These are phyloP conservation scores for Rutstroemia sp. DNA, from an alignment of 2,329 filamentous ascomycete species.

Conservation along the genomic window DNA sequence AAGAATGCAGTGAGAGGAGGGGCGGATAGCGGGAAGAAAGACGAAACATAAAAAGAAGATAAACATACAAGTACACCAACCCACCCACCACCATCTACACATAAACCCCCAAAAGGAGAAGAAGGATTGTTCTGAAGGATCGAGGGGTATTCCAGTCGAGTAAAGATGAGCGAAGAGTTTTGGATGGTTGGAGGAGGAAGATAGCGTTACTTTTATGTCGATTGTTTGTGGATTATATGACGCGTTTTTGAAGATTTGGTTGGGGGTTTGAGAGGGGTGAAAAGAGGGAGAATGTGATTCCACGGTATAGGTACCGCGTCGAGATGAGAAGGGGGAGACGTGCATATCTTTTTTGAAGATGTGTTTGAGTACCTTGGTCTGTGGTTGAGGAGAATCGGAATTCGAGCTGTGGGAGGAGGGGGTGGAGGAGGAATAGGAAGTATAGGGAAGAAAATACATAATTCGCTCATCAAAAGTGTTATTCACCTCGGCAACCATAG, in stretches of 20 bases:
- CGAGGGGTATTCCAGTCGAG: constrained; percentile 42
- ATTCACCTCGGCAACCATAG: constrained; percentile 67
- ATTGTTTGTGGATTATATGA: constrained; percentile 44
- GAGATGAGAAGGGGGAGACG: constrained; percentile 66
- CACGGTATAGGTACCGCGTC: constrained; percentile 47
- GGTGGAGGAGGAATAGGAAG: constrained; percentile 13
- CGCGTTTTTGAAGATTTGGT: no score
- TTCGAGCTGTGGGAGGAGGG: no score
- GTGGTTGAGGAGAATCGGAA: constrained; percentile 11
- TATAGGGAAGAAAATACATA: constrained; percentile 51
- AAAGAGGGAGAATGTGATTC: constrained; percentile 40
- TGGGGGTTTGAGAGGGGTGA: constrained; percentile 30
- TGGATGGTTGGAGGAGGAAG: constrained; percentile 46
- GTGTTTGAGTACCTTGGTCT: constrained; percentile 35
- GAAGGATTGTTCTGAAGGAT: constrained; percentile 40
- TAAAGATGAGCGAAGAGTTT: constrained; percentile 57
- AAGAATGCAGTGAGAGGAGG: no score
- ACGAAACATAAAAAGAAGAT: no score
- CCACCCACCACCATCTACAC: constrained; percentile 57
- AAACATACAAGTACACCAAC: constrained; percentile 19
- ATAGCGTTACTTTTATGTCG: constrained; percentile 37
- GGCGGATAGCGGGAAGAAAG: no score
- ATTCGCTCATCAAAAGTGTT: constrained; percentile 69
- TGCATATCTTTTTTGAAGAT: constrained; percentile 65
- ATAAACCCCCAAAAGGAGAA: constrained; percentile 42